These are phyloP conservation scores for Citrus australasica DNA, from an alignment of 345 rosid genomes.

Conservation along the genomic window DNA sequence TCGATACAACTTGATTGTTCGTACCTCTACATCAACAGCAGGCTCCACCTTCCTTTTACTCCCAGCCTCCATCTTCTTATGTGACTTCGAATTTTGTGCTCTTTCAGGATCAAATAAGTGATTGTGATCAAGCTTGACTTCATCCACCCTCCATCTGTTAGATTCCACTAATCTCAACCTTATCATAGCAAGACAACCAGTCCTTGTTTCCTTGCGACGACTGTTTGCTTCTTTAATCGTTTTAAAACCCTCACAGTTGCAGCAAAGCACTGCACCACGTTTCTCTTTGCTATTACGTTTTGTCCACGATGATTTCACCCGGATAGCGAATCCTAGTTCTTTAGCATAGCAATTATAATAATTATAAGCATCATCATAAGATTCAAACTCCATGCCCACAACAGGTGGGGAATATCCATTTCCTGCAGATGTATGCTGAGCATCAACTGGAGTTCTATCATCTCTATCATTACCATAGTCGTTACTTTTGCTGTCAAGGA, in stretches of 20 bases:
- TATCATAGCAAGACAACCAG: conserved; percentile 87
- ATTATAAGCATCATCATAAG: conserved; percentile 79
- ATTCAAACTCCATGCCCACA: conserved; percentile 78
- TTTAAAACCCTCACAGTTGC: conserved; percentile 92
- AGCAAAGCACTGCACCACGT: conserved; percentile 87
- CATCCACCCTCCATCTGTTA: conserved; percentile 78
- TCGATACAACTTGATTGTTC: conserved; percentile 69
- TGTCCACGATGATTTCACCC: conserved; percentile 89
- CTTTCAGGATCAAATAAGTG: conserved; percentile 64
- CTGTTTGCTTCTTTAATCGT: conserved; percentile 62
- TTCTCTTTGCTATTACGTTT: conserved; percentile 91
- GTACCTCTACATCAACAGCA: conserved; percentile 54
- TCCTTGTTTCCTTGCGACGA: conserved; percentile 77
- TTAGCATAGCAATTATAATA: conserved; percentile 72
- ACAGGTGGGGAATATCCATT: conserved; percentile 49
- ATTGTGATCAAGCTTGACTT: conserved; percentile 76
- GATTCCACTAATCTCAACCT: conserved; percentile 65
- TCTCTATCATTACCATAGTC: conserved; percentile 26
- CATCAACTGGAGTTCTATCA: conserved; percentile 15
- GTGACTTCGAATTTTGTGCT: conserved; percentile 65
- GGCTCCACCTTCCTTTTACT: conserved; percentile 46
- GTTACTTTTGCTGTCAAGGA: conserved; percentile 38
- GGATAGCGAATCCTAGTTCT: conserved; percentile 75
- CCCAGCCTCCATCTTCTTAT: conserved; percentile 58
- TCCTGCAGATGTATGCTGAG: conserved; percentile 34